Conservation (phyloP, 345 rosid genomes). For the Dovyalis caffra region DNA sequence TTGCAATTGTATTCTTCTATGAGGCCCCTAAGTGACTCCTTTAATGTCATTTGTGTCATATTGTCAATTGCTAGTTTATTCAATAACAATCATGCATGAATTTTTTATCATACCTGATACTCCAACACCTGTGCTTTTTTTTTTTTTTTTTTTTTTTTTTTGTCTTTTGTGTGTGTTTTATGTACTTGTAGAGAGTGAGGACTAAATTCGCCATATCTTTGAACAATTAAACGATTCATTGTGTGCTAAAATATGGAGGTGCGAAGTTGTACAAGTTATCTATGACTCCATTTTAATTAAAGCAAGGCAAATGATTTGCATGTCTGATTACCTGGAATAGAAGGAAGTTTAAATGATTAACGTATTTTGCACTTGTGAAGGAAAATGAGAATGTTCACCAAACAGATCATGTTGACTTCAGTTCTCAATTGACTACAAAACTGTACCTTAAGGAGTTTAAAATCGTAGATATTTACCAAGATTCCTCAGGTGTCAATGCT, state of each 20-base stretch:
- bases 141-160: too few relatives aligned
- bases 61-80: not conserved
- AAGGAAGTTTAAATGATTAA: not conserved
- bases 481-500: not conserved
- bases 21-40: too few relatives aligned
- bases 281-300: not conserved
- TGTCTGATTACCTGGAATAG: not conserved
- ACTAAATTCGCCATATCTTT: not conserved
- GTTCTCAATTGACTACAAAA: not conserved
- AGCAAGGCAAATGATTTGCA: not conserved
- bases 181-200: not conserved
- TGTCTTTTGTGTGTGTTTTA: not conserved
- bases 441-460: too few relatives aligned
- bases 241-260: not conserved
- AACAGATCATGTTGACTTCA: not conserved
- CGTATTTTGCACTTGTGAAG: not conserved
- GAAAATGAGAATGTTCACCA: not conserved
- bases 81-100: not conserved
- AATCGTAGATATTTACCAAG: not conserved
- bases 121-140: not conserved
- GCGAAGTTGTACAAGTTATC: not conserved
- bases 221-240: not conserved
- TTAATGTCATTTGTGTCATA: not conserved
- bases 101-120: not conserved
- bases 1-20: not conserved